phyloP scores from a whole-genome alignment of 164 flowering plant genomes.

The Pachysandra terminalis region DNA sequence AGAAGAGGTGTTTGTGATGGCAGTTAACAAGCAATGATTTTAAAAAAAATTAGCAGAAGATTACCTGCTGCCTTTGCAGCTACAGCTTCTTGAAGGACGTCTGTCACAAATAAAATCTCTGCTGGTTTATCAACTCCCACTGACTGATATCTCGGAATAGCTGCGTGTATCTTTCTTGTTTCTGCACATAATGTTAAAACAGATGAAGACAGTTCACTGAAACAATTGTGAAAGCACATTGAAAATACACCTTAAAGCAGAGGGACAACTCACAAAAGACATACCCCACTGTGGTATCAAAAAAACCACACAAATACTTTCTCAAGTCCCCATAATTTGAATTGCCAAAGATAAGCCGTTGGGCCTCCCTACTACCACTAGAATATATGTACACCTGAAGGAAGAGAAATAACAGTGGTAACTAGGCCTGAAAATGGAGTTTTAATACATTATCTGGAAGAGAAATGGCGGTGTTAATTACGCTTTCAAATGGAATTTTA shows the following conservation, averaged over 20 bases:
- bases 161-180: conserved; percentile 75
- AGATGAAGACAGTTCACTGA: not conserved
- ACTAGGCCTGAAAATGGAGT: not conserved
- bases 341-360: conserved; percentile 86
- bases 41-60: not conserved
- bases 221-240: not conserved
- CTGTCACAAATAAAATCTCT: conserved; percentile 79
- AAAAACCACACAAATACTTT: conserved; percentile 78
- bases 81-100: conserved; percentile 80
- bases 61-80: conserved; percentile 96
- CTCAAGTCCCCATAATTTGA: conserved; percentile 83
- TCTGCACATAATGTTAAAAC: conserved; percentile 29
- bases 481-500: too few species aligned
- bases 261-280: conserved; percentile 1
- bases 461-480: too few species aligned
- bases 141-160: conserved; percentile 70
- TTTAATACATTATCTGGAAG: too few species aligned
- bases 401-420: not conserved
- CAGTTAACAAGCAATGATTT: not conserved
- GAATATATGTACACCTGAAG: conserved; percentile 92
- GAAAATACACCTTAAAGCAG: conserved; percentile 1
- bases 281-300: conserved; percentile 88
- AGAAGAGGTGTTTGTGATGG: too few species aligned
- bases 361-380: conserved; percentile 98
- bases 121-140: conserved; percentile 84